Evolutionary conservation across 1,139 yeast species (phyloP).

Genomic region (Candida albicans): DNA sequence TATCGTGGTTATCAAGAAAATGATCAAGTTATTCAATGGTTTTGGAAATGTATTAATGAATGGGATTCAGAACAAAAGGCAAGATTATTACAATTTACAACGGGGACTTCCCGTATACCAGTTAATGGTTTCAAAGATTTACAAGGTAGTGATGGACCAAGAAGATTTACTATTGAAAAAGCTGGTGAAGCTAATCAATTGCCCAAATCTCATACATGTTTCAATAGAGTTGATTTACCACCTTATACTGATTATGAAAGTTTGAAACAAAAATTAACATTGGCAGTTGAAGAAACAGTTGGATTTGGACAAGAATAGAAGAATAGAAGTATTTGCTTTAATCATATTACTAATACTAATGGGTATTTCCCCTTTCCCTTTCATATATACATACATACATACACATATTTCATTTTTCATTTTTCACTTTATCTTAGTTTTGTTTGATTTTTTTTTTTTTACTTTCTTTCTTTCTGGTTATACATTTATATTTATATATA

Average conservation of each 20-base stretch:
- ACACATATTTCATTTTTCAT: too few species aligned
- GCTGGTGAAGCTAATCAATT: constrained; percentile 93
- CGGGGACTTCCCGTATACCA: constrained; percentile 98
- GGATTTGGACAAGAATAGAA: constrained; percentile 90
- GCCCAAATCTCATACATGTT: constrained; percentile 96
- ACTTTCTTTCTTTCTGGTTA: too few species aligned
- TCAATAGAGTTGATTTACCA: constrained; percentile 90
- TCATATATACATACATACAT: too few species aligned
- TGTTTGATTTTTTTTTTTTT: too few species aligned
- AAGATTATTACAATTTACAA: constrained; percentile 89
- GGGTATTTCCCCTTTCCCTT: not conserved
- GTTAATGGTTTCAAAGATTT: constrained; percentile 98
- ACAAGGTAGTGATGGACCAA: constrained; percentile 98
- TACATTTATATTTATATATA: too few species aligned
- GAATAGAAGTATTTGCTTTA: not conserved
- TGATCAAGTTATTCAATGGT: constrained; percentile 97
- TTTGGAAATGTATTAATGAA: constrained; percentile 90
- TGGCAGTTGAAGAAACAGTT: constrained; percentile 92
- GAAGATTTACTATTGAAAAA: constrained; percentile 96
- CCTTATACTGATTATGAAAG: constrained; percentile 75
- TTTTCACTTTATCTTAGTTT: too few species aligned
- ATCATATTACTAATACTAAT: not conserved
- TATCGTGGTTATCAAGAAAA: constrained; percentile 96
- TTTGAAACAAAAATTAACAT: constrained; percentile 74
- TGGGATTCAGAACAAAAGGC: constrained; percentile 98